Evolutionary conservation across 2,329 filamentous ascomycete genomes (phyloP), one percentile per base, ranked within the genome.

Genomic region (Fusarium ambrosium): DNA sequence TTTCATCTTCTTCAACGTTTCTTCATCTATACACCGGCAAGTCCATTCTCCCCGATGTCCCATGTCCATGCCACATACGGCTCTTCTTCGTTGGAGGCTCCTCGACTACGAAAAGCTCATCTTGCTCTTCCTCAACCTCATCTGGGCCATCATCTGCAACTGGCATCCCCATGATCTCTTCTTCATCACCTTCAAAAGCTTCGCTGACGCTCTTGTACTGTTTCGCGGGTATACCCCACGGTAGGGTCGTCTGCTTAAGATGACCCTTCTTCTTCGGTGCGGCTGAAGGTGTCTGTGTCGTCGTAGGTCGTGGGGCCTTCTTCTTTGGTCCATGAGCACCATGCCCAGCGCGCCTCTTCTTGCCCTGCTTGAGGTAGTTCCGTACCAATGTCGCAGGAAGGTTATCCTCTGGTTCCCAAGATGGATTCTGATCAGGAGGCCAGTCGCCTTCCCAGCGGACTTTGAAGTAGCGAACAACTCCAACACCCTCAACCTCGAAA

Each of bases 381-480:
- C 79, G 80, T 2, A 89, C 81, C 43, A 90, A 76, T 0, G 68
- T 68, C 0, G 77, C 66, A 0, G 86, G 79, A 3, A 91, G 84
- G 62, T 90, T 89, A 4, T 84, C 84, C 71, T 87, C 85, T 0
- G 89, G 89, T 75, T 91, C 89, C 89, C 89, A 91, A 0, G 89
- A 88, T 0, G 88, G 87, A 64, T 91, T 90, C 76, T 90, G 85
- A 10, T 86, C 86, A 0, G 84, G 80, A 0, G 89, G 88, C 89
- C 89, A 91, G 68, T 89, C 80, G 9, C 89, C 89, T 53, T 85
- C 86, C 89, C 89, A 91, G 8, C 86, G 85, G 1, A 91, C 88
- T 34, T 86, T 82, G 78, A 88, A 91, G 67, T 84, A 85, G 4
- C 86, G 85, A 2, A 85, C 80, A 0, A 76, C 58, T 10, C 80